phyloP scores from a whole-genome alignment of 805 yeast species.

The Lipomyces spencermartinsiae region DNA sequence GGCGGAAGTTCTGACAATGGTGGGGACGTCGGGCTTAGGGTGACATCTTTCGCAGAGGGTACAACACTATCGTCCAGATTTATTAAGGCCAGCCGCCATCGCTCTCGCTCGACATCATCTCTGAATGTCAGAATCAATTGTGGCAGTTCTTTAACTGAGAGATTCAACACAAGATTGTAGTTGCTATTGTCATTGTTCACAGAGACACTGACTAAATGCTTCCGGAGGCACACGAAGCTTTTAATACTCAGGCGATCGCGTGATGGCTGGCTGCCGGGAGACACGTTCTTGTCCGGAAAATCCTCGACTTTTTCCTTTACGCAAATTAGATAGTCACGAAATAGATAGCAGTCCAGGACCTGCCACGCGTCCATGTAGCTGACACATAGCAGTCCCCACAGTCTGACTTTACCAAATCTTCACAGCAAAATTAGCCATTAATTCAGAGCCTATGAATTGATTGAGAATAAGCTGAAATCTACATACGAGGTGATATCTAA shows the following conservation, averaged over 20 bases:
- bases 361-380: conserved; percentile 9
- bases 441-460: background rate
- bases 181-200: background rate
- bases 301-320: conserved; percentile 15
- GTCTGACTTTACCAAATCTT: conserved; percentile 19
- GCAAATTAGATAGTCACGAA: conserved; percentile 25
- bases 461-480: background rate
- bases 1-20: background rate
- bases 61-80: background rate
- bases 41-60: background rate
- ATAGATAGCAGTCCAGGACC: conserved; percentile 27
- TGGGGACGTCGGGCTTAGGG: background rate
- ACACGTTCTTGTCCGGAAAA: background rate
- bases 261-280: conserved; percentile 5
- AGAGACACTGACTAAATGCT: conserved; percentile 14
- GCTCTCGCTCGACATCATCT: conserved; percentile 17
- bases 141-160: conserved; percentile 11
- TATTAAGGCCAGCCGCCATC: conserved; percentile 15
- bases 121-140: conserved; percentile 11
- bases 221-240: conserved; percentile 18
- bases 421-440: background rate
- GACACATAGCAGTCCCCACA: conserved; percentile 21
- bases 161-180: conserved; percentile 9
- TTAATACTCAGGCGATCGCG: conserved; percentile 11
- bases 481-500: conserved; percentile 7